Base-by-base conservation (phyloP, 352 stramenopile species). In the Phytopythium oedochilum region DNA sequence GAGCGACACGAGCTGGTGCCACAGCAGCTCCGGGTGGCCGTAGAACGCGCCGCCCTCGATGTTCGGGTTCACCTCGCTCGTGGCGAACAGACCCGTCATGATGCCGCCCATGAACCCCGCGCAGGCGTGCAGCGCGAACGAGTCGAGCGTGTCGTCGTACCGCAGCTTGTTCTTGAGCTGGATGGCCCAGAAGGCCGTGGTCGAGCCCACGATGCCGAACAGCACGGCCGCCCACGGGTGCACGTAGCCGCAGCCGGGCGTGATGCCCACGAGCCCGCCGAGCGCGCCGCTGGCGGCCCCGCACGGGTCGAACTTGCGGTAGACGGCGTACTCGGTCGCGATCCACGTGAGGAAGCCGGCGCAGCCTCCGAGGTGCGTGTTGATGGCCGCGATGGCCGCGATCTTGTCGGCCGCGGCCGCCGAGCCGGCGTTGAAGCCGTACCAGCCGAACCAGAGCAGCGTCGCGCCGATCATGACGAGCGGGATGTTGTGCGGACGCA, bases 401-500 rank as follows among this genome's bases (percentile, higher is more conserved):
- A 68, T 56, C 23, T 50, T 44, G 48, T 69, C 52, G 22, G 61
- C 62, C 0, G 32, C 46, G 18, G 51, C 62, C 7, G 50, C 48
- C 5, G 59, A 64, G 18, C 66, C 66, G 28, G 45, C 66, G 44
- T 76, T 73, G 63, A 76, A 76, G 40, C 68, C 66, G 42, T 53
- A 73, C 68, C 68, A 76, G 38, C 68, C 68, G 49, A 65, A 66
- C 68, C 68, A 76, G 2, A 76, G 58, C 23, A 75, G 51, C 15
- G 51, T 57, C 14, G 48, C 53, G 43, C 68, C 68, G 17, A 71
- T 65, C 48, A 78, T 75, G 25, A 73, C 64, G 31, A 78, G 63
- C 17, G 70, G 68, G 5, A 78, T 38, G 63, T 79, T 75, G 52
- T 76, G 68, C 14, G 65, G 68, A 4, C 34, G 28, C 22, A 71